Evolutionary conservation across 2,329 filamentous ascomycete species (phyloP), one percentile per base, ranked within the genome.

Genomic region (Immersiporthe knoxdaviesiana): DNA sequence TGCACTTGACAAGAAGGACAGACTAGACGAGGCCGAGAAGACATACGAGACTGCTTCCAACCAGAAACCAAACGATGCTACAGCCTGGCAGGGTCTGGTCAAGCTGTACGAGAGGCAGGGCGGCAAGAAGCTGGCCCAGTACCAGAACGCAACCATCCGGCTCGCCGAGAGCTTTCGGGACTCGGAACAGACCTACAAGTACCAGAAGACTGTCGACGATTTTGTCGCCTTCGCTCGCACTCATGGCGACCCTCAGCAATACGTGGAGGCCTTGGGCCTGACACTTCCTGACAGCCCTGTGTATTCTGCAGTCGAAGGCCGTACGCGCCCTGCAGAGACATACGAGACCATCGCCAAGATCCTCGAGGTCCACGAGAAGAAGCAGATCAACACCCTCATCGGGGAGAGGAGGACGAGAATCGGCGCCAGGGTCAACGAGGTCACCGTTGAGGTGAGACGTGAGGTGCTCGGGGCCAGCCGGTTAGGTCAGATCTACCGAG

Each of bases 81-180:
- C 95, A 75, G 92, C 92, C 73, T 98, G 93, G 93, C 92, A 97
- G 77, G 96, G 96, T 1, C 83, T 99, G 60, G 87, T 96, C 78
- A 92, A 90, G 75, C 80, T 98, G 39, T 97, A 93, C 77, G 93
- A 97, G 80, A 91, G 89, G 74, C 91, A 94, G 76, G 90, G 88
- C 21, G 79, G 83, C 39, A 85, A 86, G 67, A 92, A 91, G 75
- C 81, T 98, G 18, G 85, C 88, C 67, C 86, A 90, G 63, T 97
- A 97, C 76, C 90, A 91, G 62, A 82, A 88, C 60, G 92, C 92
- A 1, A 91, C 90, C 1, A 79, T 94, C 69, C 89, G 86, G 70
- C 84, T 98, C 59, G 93, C 92, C 10, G 85, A 90, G 66, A 89
- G 97, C 64, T 94, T 92, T 74, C 86, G 87, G 39, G 86, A 90